Evolutionary conservation across 257 asterid species (phyloP).

Genomic region (Schizonepeta tenuifolia): DNA sequence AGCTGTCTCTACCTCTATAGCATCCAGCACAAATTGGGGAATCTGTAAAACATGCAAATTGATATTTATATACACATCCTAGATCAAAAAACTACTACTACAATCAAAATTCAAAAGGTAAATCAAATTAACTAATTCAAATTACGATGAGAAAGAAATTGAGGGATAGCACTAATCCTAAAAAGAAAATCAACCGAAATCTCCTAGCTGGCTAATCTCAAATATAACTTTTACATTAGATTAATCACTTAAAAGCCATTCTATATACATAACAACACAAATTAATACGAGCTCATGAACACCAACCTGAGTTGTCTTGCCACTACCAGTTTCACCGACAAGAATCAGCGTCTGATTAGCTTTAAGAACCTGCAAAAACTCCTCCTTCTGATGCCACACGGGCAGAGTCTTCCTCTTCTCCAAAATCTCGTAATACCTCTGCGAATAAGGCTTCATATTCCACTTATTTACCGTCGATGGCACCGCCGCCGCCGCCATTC

Average conservation of each 20-base stretch:
- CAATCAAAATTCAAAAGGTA: neutral
- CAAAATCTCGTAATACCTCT: slow-evolving; percentile 75
- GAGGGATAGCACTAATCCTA: neutral
- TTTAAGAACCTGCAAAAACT: slow-evolving; percentile 71
- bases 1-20: slow-evolving; percentile 65
- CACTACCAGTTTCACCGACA: slow-evolving; percentile 98
- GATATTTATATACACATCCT: neutral
- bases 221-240: neutral
- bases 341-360: slow-evolving; percentile 75
- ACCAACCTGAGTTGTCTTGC: slow-evolving; percentile 96
- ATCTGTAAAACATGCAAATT: slow-evolving; percentile 49
- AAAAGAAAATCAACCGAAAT: neutral
- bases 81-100: neutral
- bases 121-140: neutral
- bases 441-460: slow-evolving; percentile 74
- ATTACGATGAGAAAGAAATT: neutral
- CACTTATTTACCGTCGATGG: slow-evolving; percentile 57
- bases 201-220: neutral
- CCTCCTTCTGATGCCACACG: slow-evolving; percentile 96
- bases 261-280: neutral
- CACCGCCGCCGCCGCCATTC: slow-evolving; percentile 30
- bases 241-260: neutral
- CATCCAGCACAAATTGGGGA: slow-evolving; percentile 93
- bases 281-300: neutral
- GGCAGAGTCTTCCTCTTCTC: slow-evolving; percentile 92